These are phyloP conservation scores for Ensete ventricosum DNA, from an alignment of 176 grass and related monocot genomes.

Conservation along the genomic window DNA sequence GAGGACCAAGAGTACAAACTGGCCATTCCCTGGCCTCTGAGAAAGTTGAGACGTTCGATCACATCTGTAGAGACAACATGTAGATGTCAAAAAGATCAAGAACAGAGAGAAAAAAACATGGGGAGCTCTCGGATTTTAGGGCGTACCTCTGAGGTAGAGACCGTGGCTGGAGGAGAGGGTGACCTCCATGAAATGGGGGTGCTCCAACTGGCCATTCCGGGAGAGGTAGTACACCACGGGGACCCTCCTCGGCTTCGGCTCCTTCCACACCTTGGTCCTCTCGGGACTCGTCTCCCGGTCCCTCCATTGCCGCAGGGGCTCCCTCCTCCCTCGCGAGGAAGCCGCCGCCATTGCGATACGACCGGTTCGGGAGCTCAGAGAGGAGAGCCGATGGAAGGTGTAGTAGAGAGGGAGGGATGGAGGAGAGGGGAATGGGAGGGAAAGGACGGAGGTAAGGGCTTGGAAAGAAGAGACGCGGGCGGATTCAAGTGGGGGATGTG, in stretches of 20 bases:
- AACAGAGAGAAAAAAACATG: neutral
- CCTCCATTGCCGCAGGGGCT: neutral
- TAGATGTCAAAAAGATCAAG: neutral
- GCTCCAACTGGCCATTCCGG: slow-evolving; percentile 12
- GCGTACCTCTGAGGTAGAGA: slow-evolving; percentile 8
- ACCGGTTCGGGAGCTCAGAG: neutral
- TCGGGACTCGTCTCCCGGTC: slow-evolving; percentile 7
- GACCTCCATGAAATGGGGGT: slow-evolving; percentile 21
- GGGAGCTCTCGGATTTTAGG: neutral
- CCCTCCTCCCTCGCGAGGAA: slow-evolving; percentile 3
- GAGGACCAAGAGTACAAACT: slow-evolving; percentile 17
- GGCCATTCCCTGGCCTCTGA: slow-evolving; percentile 14
- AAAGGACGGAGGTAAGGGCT: neutral
- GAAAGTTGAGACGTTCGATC: slow-evolving; percentile 10
- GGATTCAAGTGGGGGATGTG: neutral
- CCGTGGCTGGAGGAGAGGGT: slow-evolving; percentile 10
- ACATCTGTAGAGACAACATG: neutral
- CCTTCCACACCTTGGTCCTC: slow-evolving; percentile 14
- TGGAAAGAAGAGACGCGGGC: neutral
- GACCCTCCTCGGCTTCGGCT: slow-evolving; percentile 11
- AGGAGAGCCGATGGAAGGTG: neutral
- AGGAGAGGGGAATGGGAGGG: neutral
- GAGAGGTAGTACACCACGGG: slow-evolving; percentile 16
- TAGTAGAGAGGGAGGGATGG: neutral
- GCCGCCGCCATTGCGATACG: neutral